Percentiles rank a stretch among this genome's conserved stretches.
Conservation (phyloP, 345 rosid genomes). For the Jatropha curcas region DNA sequence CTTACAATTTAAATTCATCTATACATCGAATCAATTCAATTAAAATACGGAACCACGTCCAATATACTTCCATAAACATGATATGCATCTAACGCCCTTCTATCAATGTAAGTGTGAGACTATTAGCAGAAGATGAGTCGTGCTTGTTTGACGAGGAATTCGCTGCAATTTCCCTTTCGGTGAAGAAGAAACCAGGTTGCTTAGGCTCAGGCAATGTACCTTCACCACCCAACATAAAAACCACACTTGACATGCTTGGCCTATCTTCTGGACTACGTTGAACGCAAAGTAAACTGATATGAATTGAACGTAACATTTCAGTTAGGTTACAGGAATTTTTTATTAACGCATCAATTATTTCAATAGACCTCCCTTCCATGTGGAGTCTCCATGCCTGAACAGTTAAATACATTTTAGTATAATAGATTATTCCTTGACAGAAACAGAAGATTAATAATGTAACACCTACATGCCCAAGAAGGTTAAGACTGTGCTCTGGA, state of each 20-base stretch:
- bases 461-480: no score
- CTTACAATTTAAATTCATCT: no score
- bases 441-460: no score
- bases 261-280: conserved; percentile 1
- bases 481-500: no score
- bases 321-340: not conserved
- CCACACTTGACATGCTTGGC: conserved; percentile 1
- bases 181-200: not conserved
- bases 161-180: not conserved
- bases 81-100: conserved; percentile 2
- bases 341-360: not conserved
- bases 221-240: conserved; percentile 1
- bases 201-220: not conserved
- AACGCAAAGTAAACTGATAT: not conserved
- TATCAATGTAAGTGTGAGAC: not conserved
- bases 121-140: not conserved
- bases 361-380: not conserved
- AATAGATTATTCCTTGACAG: no score
- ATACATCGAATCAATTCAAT: no score
- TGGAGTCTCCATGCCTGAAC: conserved; percentile 1
- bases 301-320: not conserved
- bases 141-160: not conserved
- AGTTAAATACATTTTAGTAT: not conserved
- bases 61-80: no score
- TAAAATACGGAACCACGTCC: no score